Base-by-base conservation (phyloP, 371 early-diverging fungal genomes). In the Hamiltosporidium tvaerminnensis region DNA sequence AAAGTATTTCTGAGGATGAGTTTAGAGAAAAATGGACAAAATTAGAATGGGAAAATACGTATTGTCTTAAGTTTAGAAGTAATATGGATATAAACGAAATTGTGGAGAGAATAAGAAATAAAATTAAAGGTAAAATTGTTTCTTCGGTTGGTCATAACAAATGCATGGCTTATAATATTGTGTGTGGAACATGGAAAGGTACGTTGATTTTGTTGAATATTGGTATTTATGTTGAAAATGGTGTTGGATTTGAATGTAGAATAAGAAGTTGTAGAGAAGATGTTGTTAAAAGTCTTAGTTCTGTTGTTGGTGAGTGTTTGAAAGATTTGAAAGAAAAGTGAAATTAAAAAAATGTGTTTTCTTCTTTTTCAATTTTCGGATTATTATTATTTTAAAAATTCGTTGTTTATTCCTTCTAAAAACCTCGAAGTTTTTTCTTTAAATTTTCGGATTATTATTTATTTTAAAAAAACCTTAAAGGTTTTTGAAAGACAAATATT, bases 11-110 rank as follows among this genome's bases (percentile, higher is more conserved):
- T 7, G 33, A 47, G 7, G 66, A 69, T 14, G 69, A 68, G 14
- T 78, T 78, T 50, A 47, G 56, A 33, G 59, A 67, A 14, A 59
- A 31, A 49, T 78, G 79, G 79, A 55, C 57, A 23, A 38, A 59
- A n/a, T 57, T 78, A 37, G 70, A 73, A 50, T 78, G 79, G 79
- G 79, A 78, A 61, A 78, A 76, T 63, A 61, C 70, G 35, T 78
- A 78, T 58, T 67, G 71, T 0, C 44, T 70, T 2, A 68, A 56
- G 35, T 35, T 73, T 2, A 31, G 14, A 30, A 44, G 47, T 1
- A 35, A 14, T 16, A 44, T 41, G 0, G 16, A 41, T 3, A 54
- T 63, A 12, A 36, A 38, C 0, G 37, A 58, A 9, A 52, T 75
- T 7, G 50, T 70, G 7, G 55, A 63, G 1, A 53, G 34, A n/a